Base-by-base conservation (phyloP, 345 rosid species). In the Odontarrhena argentea region DNA sequence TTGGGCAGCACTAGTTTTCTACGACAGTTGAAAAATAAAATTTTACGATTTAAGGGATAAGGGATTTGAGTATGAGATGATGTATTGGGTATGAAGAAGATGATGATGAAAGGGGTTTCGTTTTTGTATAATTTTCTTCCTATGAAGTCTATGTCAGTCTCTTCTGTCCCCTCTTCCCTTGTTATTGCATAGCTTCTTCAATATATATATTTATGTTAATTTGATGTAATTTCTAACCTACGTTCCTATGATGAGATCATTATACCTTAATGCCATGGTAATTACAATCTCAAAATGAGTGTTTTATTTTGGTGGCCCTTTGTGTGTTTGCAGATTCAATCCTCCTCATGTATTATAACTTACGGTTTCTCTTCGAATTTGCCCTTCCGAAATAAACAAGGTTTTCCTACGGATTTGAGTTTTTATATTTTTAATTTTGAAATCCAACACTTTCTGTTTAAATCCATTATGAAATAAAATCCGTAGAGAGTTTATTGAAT, bases 21-120 rank as follows among this genome's bases (percentile, higher is more conserved):
- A 68, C 10, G 73, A 30, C 49, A 58, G 26, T 41, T 52, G 67
- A 43, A 43, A 43, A 48, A 62, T 22, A 61, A 61, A 69, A 50
- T 13, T n/a, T 26, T 46, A 35, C 7, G 22, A 54, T 14, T 62
- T 62, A 10, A 43, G 53, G 45, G 52, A 59, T 59, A 43, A 24
- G 46, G 68, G 68, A 50, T 24, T 25, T 1, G 58, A 58, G 65
- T 59, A 40, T 58, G 51, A 48, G 40, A 49, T 58, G 58, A 58
- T 38, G 42, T 8, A 38, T n/a, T 1, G 65, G 65, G 65, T 59
- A 40, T 58, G 50, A 48, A 18, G 22, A 18, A 18, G 22, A 18
- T 18, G 3, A 5, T 36, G 40, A 36, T 58, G 65, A 30, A 68
- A 37, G 32, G 48, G 26, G 2, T 22, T 18, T 35, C 43, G 6